Percentiles rank a stretch among this genome's conserved stretches.
phyloP scores from a whole-genome alignment of 805 yeast species.

The Saccharomycopsis vini region DNA sequence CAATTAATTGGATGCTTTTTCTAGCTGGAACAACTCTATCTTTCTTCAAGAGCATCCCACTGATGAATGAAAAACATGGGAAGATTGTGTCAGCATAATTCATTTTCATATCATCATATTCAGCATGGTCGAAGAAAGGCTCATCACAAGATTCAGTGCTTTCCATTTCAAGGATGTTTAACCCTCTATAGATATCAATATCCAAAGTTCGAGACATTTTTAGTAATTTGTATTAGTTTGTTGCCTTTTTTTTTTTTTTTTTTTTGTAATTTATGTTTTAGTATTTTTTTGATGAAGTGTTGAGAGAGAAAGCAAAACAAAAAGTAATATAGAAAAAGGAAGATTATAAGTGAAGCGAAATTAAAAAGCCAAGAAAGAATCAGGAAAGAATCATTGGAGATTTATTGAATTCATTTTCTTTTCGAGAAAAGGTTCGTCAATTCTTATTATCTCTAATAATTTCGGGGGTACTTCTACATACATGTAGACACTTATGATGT shows the following conservation, averaged over 20 bases:
- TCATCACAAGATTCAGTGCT: slow-evolving; percentile 17
- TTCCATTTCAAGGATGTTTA: slow-evolving; percentile 21
- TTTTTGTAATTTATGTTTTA: too few relatives aligned
- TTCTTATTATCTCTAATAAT: too few relatives aligned
- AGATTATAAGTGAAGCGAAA: too few relatives aligned
- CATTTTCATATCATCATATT: slow-evolving; percentile 18
- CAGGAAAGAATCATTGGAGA: too few relatives aligned
- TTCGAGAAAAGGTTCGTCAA: too few relatives aligned
- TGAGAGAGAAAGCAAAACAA: too few relatives aligned
- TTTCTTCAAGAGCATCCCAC: slow-evolving; percentile 16
- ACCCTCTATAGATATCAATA: slow-evolving; percentile 19
- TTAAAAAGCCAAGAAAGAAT: too few relatives aligned
- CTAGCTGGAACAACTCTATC: slow-evolving; percentile 13
- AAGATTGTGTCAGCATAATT: slow-evolving; percentile 22
- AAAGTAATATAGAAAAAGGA: too few relatives aligned
- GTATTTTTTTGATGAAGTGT: too few relatives aligned
- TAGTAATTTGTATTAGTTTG: neutral
- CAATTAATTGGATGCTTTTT: slow-evolving; percentile 19
- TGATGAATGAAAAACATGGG: slow-evolving; percentile 21
- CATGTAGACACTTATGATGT: too few relatives aligned
- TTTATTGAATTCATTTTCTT: too few relatives aligned
- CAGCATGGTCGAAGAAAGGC: slow-evolving; percentile 20
- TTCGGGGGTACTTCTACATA: too few relatives aligned
- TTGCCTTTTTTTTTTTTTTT: neutral
- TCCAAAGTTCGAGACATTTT: slow-evolving; percentile 5